Percentiles rank a stretch among this genome's conserved stretches.
Evolutionary conservation across 768 basidiomycete genomes (phyloP).

Genomic region (Leccinum rimulosum): DNA sequence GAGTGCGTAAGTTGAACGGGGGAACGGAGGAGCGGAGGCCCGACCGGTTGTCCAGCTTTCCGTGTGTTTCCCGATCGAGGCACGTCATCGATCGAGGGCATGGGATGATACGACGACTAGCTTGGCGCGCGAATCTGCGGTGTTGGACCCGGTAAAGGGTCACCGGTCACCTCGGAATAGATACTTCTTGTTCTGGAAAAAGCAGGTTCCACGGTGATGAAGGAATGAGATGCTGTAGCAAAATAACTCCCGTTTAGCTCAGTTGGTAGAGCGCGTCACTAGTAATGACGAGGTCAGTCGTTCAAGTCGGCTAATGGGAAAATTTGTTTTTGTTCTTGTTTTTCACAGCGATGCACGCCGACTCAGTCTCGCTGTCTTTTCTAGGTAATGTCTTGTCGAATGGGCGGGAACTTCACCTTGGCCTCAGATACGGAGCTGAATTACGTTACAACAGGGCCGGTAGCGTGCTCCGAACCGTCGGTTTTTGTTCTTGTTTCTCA

Average conservation of each 20-base stretch:
- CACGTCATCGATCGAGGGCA: neutral
- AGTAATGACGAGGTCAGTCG: slow-evolving; percentile 71
- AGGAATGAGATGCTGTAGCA: neutral
- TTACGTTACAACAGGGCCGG: neutral
- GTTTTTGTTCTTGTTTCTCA: neutral
- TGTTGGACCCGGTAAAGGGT: neutral
- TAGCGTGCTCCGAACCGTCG: too few species aligned
- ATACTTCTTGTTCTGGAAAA: neutral
- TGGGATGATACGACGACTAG: neutral
- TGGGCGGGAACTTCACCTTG: neutral
- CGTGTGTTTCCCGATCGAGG: neutral
- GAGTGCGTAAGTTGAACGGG: neutral
- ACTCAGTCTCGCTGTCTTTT: neutral
- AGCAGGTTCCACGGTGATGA: neutral
- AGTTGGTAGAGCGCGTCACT: slow-evolving; percentile 66
- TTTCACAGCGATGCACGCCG: neutral
- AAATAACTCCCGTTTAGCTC: slow-evolving; percentile 35
- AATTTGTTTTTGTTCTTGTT: slow-evolving; percentile 7
- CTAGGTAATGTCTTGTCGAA: neutral
- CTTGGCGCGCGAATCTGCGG: neutral
- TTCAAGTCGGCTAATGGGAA: slow-evolving; percentile 57
- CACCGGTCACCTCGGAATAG: neutral
- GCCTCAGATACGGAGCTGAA: neutral
- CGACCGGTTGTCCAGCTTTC: neutral
- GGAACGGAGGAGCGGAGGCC: neutral